Evolutionary conservation across 2,329 filamentous ascomycete genomes (phyloP).

Genomic region (Clarireedia paspali): DNA sequence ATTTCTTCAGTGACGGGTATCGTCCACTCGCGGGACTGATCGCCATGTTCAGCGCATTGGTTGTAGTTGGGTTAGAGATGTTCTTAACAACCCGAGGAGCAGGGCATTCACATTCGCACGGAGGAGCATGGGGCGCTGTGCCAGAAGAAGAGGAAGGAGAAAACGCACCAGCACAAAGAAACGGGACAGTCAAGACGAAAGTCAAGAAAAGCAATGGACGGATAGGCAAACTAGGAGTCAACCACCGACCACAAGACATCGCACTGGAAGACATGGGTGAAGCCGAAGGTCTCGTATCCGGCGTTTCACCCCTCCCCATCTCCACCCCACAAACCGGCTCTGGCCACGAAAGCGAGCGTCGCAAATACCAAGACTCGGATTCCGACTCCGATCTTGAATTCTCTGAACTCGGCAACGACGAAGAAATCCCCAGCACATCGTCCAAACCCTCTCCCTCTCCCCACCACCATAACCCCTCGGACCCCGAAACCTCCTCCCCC

Average conservation of each 20-base stretch:
- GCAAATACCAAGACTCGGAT: constrained; percentile 27
- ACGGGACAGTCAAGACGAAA: constrained; percentile 14
- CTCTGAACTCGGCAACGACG: constrained; percentile 47
- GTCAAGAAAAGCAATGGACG: constrained; percentile 23
- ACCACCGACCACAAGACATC: constrained; percentile 41
- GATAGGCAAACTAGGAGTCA: constrained; percentile 22
- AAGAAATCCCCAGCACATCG: background rate
- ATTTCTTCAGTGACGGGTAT: constrained; percentile 74
- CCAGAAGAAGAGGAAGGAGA: constrained; percentile 32
- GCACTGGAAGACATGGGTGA: constrained; percentile 44
- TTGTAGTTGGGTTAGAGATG: constrained; percentile 82
- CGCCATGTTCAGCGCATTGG: constrained; percentile 72
- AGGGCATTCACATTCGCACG: constrained; percentile 52
- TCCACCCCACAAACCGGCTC: constrained; percentile 36
- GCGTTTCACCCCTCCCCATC: constrained; percentile 50
- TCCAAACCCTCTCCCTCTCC: constrained; percentile 25
- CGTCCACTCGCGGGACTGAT: constrained; percentile 72
- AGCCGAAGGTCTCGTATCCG: constrained; percentile 48
- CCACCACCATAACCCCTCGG: background rate
- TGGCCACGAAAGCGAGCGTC: constrained; percentile 13
- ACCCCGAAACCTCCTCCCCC: constrained; percentile 24
- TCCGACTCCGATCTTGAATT: constrained; percentile 46
- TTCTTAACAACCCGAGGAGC: constrained; percentile 70
- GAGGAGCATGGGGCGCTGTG: constrained; percentile 23
- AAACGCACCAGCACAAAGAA: constrained; percentile 28